phyloP scores from a whole-genome alignment of 2,329 filamentous ascomycete species.

The Hypoxylon sp. region DNA sequence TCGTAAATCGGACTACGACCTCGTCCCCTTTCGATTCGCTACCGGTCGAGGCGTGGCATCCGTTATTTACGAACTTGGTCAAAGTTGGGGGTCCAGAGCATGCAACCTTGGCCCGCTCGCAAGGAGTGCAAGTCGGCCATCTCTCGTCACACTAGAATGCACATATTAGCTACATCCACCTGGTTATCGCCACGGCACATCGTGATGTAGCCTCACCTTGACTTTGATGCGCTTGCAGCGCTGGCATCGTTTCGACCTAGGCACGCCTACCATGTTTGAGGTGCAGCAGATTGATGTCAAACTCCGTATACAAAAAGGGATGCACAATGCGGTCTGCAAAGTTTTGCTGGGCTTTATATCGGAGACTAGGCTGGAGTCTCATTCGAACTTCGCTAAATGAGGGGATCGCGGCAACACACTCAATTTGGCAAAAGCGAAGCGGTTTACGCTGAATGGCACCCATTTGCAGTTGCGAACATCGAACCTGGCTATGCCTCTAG shows the following conservation, averaged over 20 bases:
- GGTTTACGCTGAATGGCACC: not conserved
- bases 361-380: not conserved
- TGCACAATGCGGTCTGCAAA: slow-evolving; percentile 16
- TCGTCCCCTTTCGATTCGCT: slow-evolving; percentile 1
- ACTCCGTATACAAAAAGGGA: slow-evolving; percentile 21
- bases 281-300: slow-evolving; percentile 11
- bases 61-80: slow-evolving; percentile 37
- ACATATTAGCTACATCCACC: not conserved
- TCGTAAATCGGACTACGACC: not conserved
- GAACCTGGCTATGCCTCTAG: not conserved
- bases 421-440: slow-evolving; percentile 14
- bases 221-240: slow-evolving; percentile 39
- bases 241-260: slow-evolving; percentile 33
- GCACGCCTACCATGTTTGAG: slow-evolving; percentile 35
- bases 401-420: slow-evolving; percentile 23
- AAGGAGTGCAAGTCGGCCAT: slow-evolving; percentile 42
- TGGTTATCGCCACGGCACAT: not conserved
- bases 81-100: slow-evolving; percentile 36
- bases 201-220: slow-evolving; percentile 22
- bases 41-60: not conserved
- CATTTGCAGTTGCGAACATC: slow-evolving; percentile 6
- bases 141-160: slow-evolving; percentile 39
- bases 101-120: slow-evolving; percentile 22
- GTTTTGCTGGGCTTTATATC: slow-evolving; percentile 15
- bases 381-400: not conserved